A percentile compares a stretch with the other conserved stretches of the same genome.
Evolutionary conservation across 73 alveolate genomes (phyloP).

Genomic region (Diophrys appendiculata): DNA sequence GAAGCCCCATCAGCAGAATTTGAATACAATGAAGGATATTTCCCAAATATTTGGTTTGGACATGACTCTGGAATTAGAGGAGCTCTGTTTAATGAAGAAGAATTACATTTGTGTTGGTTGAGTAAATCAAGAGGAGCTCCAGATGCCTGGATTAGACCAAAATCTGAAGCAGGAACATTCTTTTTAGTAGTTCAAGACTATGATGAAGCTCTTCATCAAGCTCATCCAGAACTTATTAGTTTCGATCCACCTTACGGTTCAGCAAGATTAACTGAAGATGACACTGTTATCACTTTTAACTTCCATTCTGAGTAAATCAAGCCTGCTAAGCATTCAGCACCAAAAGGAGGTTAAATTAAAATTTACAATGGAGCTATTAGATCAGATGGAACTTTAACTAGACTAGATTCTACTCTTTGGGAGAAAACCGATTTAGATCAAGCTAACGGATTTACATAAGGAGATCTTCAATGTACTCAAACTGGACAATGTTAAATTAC

Average conservation of each 20-base stretch:
- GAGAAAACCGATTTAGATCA: constrained; percentile 29
- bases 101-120: constrained; percentile 49
- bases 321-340: constrained; percentile 29
- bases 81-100: constrained; percentile 17
- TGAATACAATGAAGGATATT: constrained; percentile 17
- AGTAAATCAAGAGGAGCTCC: constrained; percentile 54
- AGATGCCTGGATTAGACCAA: constrained; percentile 31
- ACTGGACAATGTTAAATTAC: constrained; percentile 48
- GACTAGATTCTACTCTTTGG: constrained; percentile 20
- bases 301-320: constrained; percentile 42
- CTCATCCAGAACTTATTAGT: constrained; percentile 27
- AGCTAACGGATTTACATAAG: constrained; percentile 25
- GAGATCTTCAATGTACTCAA: constrained; percentile 41
- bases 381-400: constrained; percentile 36
- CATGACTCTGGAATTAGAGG: constrained; percentile 44
- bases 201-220: neutral
- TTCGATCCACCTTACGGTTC: constrained; percentile 53
- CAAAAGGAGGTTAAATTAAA: constrained; percentile 16
- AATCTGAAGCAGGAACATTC: constrained; percentile 8
- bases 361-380: constrained; percentile 51
- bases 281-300: constrained; percentile 19
- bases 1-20: neutral
- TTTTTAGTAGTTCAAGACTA: constrained; percentile 12
- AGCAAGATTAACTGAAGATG: constrained; percentile 27
- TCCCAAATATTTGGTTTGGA: constrained; percentile 58